A percentile compares a stretch with the other conserved stretches of the same genome.
These are phyloP conservation scores for Penicillium frequentans DNA, from an alignment of 2,329 filamentous ascomycete species.

Conservation along the genomic window DNA sequence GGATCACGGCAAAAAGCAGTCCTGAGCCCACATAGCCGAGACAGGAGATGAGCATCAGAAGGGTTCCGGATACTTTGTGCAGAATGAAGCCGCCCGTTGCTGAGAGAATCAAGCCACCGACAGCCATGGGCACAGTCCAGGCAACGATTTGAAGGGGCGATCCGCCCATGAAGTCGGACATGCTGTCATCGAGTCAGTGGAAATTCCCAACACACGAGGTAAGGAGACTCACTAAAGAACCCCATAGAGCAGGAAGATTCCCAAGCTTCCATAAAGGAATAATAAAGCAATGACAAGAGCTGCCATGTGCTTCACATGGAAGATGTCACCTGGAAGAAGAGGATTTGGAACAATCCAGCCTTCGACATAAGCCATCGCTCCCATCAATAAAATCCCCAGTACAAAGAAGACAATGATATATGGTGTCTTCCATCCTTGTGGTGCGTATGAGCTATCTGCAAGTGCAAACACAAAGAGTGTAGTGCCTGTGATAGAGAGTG, in stretches of 20 bases:
- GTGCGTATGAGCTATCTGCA: conserved; percentile 69
- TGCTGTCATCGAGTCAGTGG: conserved; percentile 41
- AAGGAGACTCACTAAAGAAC: conserved; percentile 61
- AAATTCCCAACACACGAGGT: background rate
- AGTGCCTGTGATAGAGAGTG: conserved; percentile 62
- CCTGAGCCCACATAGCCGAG: conserved; percentile 59
- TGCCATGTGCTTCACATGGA: conserved; percentile 68
- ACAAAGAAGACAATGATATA: conserved; percentile 68
- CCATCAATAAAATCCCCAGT: conserved; percentile 61
- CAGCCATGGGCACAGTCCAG: conserved; percentile 67
- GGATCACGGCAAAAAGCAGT: conserved; percentile 65
- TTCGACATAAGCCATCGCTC: conserved; percentile 67
- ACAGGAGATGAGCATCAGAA: conserved; percentile 63
- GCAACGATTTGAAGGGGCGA: conserved; percentile 63
- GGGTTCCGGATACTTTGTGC: conserved; percentile 62
- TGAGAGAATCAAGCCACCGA: conserved; percentile 67
- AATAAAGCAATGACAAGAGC: conserved; percentile 62
- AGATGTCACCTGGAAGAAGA: conserved; percentile 68
- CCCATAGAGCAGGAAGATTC: conserved; percentile 68
- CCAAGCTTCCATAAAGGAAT: conserved; percentile 67
- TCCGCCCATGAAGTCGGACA: conserved; percentile 61
- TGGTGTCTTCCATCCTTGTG: conserved; percentile 69
- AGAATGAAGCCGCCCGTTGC: conserved; percentile 65
- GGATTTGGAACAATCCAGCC: conserved; percentile 68
- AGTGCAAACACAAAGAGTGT: conserved; percentile 73